These are phyloP conservation scores for Eurotiales sp. DNA, from an alignment of 2,329 filamentous ascomycete species.

Conservation along the genomic window DNA sequence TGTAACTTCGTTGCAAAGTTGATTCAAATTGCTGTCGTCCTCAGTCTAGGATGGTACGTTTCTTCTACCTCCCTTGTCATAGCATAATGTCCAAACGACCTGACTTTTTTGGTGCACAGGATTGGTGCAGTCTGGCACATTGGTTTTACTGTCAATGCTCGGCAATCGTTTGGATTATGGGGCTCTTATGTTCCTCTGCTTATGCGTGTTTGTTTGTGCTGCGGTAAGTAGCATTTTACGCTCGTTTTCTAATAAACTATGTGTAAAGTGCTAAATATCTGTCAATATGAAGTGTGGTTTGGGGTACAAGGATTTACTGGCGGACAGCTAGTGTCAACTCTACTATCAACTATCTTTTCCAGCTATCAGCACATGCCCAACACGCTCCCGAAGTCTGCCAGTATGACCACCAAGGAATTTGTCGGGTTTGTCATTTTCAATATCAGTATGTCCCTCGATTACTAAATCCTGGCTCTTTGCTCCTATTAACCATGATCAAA, in stretches of 20 bases:
- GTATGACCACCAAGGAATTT: slow-evolving; percentile 34
- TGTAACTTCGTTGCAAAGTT: slow-evolving; percentile 3
- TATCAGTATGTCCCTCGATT: slow-evolving; percentile 14
- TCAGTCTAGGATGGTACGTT: not conserved
- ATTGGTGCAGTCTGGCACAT: slow-evolving; percentile 38
- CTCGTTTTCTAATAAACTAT: not conserved
- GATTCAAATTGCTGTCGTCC: not conserved
- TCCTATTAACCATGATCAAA: not conserved
- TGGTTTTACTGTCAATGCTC: slow-evolving; percentile 40
- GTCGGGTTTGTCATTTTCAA: slow-evolving; percentile 37
- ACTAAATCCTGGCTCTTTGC: not conserved
- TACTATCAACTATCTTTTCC: slow-evolving; percentile 32
- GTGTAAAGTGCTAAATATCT: too few species aligned
- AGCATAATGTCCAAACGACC: too few species aligned
- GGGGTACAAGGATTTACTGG: slow-evolving; percentile 37
- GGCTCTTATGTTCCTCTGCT: slow-evolving; percentile 39
- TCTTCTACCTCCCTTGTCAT: too few species aligned
- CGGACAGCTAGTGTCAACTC: slow-evolving; percentile 30
- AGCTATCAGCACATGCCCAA: slow-evolving; percentile 34
- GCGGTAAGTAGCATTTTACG: slow-evolving; percentile 19
- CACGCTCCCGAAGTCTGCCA: slow-evolving; percentile 28
- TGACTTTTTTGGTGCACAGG: not conserved
- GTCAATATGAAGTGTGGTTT: slow-evolving; percentile 26
- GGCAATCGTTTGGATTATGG: slow-evolving; percentile 41
- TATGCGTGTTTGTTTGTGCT: slow-evolving; percentile 17